Evolutionary conservation across 164 flowering plant genomes (phyloP), one percentile per base, ranked within the genome.

Genomic region (Cinnamomum micranthum): DNA sequence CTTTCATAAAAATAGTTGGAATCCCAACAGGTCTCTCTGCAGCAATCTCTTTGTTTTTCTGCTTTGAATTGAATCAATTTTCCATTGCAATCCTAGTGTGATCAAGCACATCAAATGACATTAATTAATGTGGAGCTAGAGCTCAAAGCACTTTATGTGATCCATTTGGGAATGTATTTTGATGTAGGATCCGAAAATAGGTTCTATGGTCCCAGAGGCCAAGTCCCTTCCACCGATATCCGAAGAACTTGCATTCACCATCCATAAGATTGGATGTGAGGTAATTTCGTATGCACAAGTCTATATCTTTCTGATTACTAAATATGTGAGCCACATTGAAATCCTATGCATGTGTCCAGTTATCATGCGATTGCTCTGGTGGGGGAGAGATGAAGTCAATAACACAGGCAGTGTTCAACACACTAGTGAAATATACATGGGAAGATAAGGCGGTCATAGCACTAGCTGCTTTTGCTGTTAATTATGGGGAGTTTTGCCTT

Each of bases 381-480:
- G 86, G 87, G 20, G 88, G 84, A 51, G 97, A 89, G 69, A 86
- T 84, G 0, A 90, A 88, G 50, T 77, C 83, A 17, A 80, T 89
- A 47, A 74, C 93, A 0, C n/a, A 86, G 82, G 78, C 78, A 23
- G 52, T 92, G 23, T 77, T 91, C 70, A 82, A 82, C 80, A 69
- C 52, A 41, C 84, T 92, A 7, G 79, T 91, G 15, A 73, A 74
- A 28, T 76, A 70, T 73, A 76, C 86, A n/a, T 87, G 90, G 90
- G 88, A 84, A 1, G 83, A 84, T 3, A 87, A 87, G 81, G 76
- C 82, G 73, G 88, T 86, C 70, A 72, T 87, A 22, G 77, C 82
- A 23, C 71, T 87, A 9, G 83, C 85, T 0, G 86, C 88, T 13
- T 83, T 87, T 75, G 85, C 87, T 1, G 59, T 86, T 51, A 78